Conservation (phyloP, 192 early-diverging fungal genomes). For the Coemansia sp. region DNA sequence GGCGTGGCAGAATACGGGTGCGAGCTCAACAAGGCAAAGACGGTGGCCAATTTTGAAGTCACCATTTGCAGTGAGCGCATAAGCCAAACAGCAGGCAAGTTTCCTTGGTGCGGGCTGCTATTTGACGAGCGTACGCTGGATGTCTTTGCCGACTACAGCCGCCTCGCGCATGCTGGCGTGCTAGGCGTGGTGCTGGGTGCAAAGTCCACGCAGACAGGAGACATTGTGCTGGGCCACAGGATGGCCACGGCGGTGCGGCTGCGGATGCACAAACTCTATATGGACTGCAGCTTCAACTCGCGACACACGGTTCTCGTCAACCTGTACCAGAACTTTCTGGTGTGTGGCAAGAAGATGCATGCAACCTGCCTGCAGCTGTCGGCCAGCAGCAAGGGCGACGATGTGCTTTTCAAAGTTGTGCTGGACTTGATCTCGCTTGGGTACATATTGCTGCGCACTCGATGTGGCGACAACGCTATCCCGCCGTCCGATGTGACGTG, state of each 20-base stretch:
- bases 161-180: conserved; percentile 47
- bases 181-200: conserved; percentile 53
- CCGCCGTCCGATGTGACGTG: conserved; percentile 32
- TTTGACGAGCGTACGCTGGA: conserved; percentile 66
- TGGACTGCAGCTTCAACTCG: conserved; percentile 64
- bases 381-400: conserved; percentile 12
- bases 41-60: conserved; percentile 72
- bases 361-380: conserved; percentile 20
- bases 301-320: conserved; percentile 64
- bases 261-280: conserved; percentile 55
- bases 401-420: conserved; percentile 12
- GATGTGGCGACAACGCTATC: conserved; percentile 15
- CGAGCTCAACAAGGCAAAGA: conserved; percentile 71
- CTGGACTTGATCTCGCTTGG: conserved; percentile 16
- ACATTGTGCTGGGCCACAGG: conserved; percentile 49
- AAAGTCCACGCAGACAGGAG: conserved; percentile 37
- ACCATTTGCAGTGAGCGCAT: conserved; percentile 30
- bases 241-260: conserved; percentile 26
- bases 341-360: conserved; percentile 71
- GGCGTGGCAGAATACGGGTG: conserved; percentile 73
- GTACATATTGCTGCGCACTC: conserved; percentile 24
- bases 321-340: conserved; percentile 71
- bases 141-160: conserved; percentile 66
- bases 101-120: conserved; percentile 77
- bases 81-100: conserved; percentile 13